phyloP scores from a whole-genome alignment of 2,329 filamentous ascomycete species.

The Fusarium nurragi region DNA sequence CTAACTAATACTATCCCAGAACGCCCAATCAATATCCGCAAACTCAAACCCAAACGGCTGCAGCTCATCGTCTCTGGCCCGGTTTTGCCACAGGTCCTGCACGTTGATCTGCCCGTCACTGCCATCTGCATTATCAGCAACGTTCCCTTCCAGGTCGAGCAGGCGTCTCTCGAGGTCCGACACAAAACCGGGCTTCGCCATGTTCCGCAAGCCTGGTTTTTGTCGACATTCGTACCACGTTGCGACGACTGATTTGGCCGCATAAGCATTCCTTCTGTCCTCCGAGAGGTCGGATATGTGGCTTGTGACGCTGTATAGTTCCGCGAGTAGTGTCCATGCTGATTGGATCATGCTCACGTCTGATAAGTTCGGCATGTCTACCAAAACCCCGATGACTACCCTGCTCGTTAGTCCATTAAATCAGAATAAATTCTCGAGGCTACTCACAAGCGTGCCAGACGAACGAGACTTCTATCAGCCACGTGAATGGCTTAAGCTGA shows the following conservation, averaged over 20 bases:
- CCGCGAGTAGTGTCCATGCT: constrained; percentile 4
- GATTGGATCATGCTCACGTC: neutral
- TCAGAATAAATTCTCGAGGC: rapidly evolving
- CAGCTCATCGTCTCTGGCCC: neutral
- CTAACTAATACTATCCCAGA: constrained; percentile 24
- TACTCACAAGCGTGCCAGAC: constrained; percentile 23
- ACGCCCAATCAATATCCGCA: constrained; percentile 23
- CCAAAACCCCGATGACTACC: constrained; percentile 15
- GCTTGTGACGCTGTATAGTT: neutral
- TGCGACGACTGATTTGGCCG: constrained; percentile 13
- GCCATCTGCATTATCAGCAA: rapidly evolving
- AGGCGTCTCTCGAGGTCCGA: neutral
- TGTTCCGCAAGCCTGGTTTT: neutral
- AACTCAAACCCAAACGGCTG: constrained; percentile 28
- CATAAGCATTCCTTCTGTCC: constrained; percentile 6
- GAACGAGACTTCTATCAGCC: constrained; percentile 4
- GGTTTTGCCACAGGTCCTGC: neutral
- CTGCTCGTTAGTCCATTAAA: neutral
- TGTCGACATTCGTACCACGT: constrained; percentile 25
- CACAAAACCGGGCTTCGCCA: constrained; percentile 18
- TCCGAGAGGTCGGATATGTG: constrained; percentile 14
- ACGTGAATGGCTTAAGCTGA: neutral
- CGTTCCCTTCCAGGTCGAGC: neutral
- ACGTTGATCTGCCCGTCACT: neutral
- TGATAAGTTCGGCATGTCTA: constrained; percentile 12